These are phyloP conservation scores for Purpureocillium lavendulum DNA, from an alignment of 2,329 filamentous ascomycete genomes.

Conservation along the genomic window DNA sequence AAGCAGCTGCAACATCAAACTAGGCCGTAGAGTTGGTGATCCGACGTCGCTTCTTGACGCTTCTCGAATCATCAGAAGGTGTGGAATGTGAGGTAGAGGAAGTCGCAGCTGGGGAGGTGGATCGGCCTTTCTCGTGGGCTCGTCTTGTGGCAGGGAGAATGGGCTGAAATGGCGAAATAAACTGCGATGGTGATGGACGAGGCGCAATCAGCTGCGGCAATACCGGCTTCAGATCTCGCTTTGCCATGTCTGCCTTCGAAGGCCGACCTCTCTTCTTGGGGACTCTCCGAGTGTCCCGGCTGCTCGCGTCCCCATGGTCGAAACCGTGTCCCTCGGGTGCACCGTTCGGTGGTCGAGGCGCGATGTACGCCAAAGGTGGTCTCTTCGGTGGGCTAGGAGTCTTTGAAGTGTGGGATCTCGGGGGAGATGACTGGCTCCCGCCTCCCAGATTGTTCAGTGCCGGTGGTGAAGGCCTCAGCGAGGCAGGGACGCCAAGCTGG, in stretches of 20 bases:
- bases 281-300: neutral
- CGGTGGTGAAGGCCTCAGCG: too few species aligned
- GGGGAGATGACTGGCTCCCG: neutral
- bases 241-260: constrained; percentile 33
- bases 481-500: too few species aligned
- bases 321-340: constrained; percentile 1
- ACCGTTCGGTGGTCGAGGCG: constrained; percentile 14
- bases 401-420: constrained; percentile 1
- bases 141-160: constrained; percentile 8
- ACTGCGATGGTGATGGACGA: constrained; percentile 12
- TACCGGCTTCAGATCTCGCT: constrained; percentile 18
- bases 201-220: constrained; percentile 24
- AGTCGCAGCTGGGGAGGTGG: neutral
- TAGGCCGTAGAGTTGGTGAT: neutral
- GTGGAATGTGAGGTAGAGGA: neutral
- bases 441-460: too few species aligned
- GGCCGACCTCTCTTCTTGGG: constrained; percentile 38
- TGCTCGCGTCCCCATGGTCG: neutral
- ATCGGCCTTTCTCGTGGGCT: neutral
- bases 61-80: neutral
- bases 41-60: constrained; percentile 4
- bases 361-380: constrained; percentile 7
- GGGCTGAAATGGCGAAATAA: constrained; percentile 2
- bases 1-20: too few species aligned
- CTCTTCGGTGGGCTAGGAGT: neutral